Base-by-base conservation (phyloP, 2,329 filamentous ascomycete species). In the Dactylellina cionopaga region DNA sequence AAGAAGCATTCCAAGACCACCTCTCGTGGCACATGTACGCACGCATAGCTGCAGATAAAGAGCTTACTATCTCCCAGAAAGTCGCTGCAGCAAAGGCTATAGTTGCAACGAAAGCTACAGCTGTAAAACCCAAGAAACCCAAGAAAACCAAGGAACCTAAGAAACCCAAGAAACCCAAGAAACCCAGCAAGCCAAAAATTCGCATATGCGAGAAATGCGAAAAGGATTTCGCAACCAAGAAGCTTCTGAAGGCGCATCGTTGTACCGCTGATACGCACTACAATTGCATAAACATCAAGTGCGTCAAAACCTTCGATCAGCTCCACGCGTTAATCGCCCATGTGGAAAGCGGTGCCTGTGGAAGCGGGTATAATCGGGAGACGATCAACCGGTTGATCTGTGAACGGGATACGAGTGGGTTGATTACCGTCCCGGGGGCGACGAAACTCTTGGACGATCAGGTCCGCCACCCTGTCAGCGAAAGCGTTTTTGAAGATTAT, bases 281-380 rank as follows among this genome's bases (percentile, higher is more conserved):
- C 13, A 17, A 11, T 11, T 62, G 65, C 37, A 3, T 56, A 5
- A 56, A 60, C 37, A 11, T 47, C 1, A 49, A 46, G 1, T 70
- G 65, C 39, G 6, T 0, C 4, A 37, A 24, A 27, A 51, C 24
- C 0, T 63, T 70, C 35, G 31, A 19, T 6, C 6, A 11, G 6
- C 22, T 62, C 6, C 19, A 2, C 1, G 47, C 44, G 4, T 29
- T 70, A 6, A 27, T 60, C n/a, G 13, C 15, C 13, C 65, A 70
- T 39, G 27, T 70, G 3, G 65, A 70, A 47, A 55, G 49, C 25
- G 65, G 65, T n/a, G 19, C n/a, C 1, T 70, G 65, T 13, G 35
- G 27, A 5, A 29, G 56, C 15, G 56, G 55, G 13, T 54, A 35
- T 22, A 43, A 47, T 13, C 44, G 54, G 3, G 19, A 46, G 22